Percentiles rank a stretch among this genome's conserved stretches.
phyloP scores from a whole-genome alignment of 2,329 filamentous ascomycete genomes.

The Byssoonygena ceratinophila region DNA sequence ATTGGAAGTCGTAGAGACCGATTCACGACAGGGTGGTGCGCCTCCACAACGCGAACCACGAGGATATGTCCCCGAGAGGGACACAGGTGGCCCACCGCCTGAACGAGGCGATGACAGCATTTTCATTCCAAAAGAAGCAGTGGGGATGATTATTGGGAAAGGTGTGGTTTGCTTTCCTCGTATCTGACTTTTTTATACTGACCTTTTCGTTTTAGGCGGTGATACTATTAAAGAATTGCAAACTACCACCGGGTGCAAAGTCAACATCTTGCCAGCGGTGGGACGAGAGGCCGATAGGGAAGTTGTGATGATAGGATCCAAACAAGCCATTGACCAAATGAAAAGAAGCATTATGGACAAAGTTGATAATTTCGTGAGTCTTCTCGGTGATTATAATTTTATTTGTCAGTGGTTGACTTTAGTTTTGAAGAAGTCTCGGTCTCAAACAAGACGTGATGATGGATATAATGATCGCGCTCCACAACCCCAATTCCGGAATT shows the following conservation, averaged over 20 bases:
- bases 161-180: constrained; percentile 36
- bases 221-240: constrained; percentile 95
- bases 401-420: constrained; percentile 17
- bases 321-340: constrained; percentile 66
- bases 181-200: too few species aligned
- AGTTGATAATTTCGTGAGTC: constrained; percentile 73
- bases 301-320: constrained; percentile 71
- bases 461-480: constrained; percentile 36
- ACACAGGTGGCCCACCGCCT: constrained; percentile 19
- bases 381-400: background rate
- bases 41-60: constrained; percentile 18
- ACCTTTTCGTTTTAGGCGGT: constrained; percentile 44
- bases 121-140: constrained; percentile 76
- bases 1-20: constrained; percentile 87
- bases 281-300: constrained; percentile 72
- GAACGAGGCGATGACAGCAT: constrained; percentile 70
- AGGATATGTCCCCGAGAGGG: constrained; percentile 29
- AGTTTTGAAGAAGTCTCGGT: constrained; percentile 29
- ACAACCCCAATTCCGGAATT: constrained; percentile 29
- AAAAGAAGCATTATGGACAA: constrained; percentile 84
- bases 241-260: constrained; percentile 76
- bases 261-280: constrained; percentile 73
- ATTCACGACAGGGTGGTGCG: constrained; percentile 42
- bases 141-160: constrained; percentile 95
- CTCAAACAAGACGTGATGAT: constrained; percentile 25